These are phyloP conservation scores for Raddia distichophylla DNA, from an alignment of 176 grass and related monocot species.

Conservation along the genomic window DNA sequence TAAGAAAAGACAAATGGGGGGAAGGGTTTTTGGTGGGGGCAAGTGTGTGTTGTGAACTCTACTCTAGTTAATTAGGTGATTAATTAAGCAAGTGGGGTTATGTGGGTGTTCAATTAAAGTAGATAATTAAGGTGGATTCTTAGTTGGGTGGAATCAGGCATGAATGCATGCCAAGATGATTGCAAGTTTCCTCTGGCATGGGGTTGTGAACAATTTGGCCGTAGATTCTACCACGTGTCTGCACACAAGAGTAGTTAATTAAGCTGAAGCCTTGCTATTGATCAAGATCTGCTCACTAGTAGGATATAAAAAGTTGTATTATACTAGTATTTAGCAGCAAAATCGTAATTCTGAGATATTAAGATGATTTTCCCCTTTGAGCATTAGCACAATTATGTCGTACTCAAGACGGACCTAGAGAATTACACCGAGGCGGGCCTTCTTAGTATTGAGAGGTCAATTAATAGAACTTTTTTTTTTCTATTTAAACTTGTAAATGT, in stretches of 20 bases:
- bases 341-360: no score
- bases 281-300: background rate
- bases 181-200: background rate
- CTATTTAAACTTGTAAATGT: no score
- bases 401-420: no score
- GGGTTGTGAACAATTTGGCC: background rate
- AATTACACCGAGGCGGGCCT: no score
- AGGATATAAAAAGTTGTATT: background rate
- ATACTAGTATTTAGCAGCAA: background rate
- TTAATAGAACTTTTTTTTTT: no score
- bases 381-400: no score
- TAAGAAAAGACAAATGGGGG: constrained; percentile 45
- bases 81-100: background rate
- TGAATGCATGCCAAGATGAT: background rate
- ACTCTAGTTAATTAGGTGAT: background rate
- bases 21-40: background rate
- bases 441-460: no score
- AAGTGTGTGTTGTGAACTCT: background rate
- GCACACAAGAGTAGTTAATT: background rate
- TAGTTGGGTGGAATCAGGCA: background rate
- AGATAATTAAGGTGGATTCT: constrained; percentile 8
- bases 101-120: background rate
- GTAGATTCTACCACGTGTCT: constrained; percentile 34
- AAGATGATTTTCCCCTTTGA: no score
- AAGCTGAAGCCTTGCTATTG: background rate